These are phyloP conservation scores for Plasmodium vinckei DNA, from an alignment of 169 alveolate genomes.

Conservation along the genomic window DNA sequence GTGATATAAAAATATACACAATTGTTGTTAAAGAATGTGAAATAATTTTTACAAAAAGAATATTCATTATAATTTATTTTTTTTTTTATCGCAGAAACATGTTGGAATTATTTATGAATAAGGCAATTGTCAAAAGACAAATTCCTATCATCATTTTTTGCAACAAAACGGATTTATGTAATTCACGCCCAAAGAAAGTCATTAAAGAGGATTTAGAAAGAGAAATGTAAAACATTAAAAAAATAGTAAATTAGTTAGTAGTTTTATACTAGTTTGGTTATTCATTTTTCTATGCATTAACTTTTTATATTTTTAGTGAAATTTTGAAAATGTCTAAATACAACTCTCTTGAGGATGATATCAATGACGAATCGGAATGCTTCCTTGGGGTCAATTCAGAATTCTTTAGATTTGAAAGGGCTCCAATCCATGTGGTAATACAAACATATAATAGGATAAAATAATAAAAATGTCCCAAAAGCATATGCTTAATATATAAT, in stretches of 20 bases:
- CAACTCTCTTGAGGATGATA: constrained; percentile 50
- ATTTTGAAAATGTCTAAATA: constrained; percentile 73
- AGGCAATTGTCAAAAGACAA: constrained; percentile 37
- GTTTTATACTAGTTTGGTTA: not conserved
- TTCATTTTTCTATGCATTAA: not conserved
- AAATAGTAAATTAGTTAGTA: not conserved
- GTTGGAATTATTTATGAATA: constrained; percentile 54
- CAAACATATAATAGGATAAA: not conserved
- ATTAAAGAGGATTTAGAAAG: constrained; percentile 68
- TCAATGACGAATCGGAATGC: constrained; percentile 45
- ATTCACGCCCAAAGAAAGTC: constrained; percentile 68
- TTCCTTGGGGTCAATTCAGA: constrained; percentile 54
- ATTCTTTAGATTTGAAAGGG: constrained; percentile 66
- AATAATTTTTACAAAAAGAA: too few relatives aligned
- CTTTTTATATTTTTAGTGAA: constrained; percentile 27
- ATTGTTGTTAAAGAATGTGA: too few relatives aligned
- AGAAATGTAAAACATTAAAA: constrained; percentile 48
- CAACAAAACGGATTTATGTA: constrained; percentile 61
- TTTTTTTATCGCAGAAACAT: constrained; percentile 14
- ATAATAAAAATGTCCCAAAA: not conserved
- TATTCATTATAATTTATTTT: not conserved
- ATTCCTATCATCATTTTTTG: constrained; percentile 53
- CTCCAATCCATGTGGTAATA: constrained; percentile 59
- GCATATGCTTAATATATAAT: not conserved
- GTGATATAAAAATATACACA: too few relatives aligned